Base-by-base conservation (phyloP, 768 basidiomycete species). In the Calocybe indica region DNA sequence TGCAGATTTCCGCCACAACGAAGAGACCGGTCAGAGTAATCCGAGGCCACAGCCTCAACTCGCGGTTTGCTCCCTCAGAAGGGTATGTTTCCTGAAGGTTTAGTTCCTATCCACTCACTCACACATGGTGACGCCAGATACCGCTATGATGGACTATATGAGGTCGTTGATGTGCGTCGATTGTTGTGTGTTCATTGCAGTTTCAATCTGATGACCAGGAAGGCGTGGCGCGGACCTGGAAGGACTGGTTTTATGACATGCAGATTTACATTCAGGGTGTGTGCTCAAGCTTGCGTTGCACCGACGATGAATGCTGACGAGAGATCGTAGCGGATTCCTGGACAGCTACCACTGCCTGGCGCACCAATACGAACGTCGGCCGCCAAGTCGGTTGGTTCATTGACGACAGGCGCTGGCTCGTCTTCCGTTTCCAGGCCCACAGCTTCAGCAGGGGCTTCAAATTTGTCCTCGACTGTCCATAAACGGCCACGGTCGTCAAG, bases 21-120 rank as follows among this genome's bases (percentile, higher is more conserved):
- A 55, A 48, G 31, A 56, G 55, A 12, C 70, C 68, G 0, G 67
- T 73, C 1, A 64, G 71, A 37, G 71, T 72, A 8, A 38, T 70
- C 29, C 60, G 71, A n/a, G 71, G 71, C 15, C 41, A 47, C 38
- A 50, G 38, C 5, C 48, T 51, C 6, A 46, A 46, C 8, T 54
- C 45, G 8, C 46, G 37, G 22, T 62, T 56, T 45, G 61, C 62
- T 30, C 62, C 62, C 6, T 29, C 37, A 11, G 44, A 55, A 51
- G 62, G 62, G 62, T 55, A 35, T 31, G 53, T 59, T 28, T 32
- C 40, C 13, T 10, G 11, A 5, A 40, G 40, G 14, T 9, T 15
- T 11, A 11, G 3, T 31, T 11, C 10, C n/a, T 2, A 12, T 6
- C 1, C 38, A n/a, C 29, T 10, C 12, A 47, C 28, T 36, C 7